phyloP scores from a whole-genome alignment of 2,329 filamentous ascomycete genomes.

The Ophiostoma montium region DNA sequence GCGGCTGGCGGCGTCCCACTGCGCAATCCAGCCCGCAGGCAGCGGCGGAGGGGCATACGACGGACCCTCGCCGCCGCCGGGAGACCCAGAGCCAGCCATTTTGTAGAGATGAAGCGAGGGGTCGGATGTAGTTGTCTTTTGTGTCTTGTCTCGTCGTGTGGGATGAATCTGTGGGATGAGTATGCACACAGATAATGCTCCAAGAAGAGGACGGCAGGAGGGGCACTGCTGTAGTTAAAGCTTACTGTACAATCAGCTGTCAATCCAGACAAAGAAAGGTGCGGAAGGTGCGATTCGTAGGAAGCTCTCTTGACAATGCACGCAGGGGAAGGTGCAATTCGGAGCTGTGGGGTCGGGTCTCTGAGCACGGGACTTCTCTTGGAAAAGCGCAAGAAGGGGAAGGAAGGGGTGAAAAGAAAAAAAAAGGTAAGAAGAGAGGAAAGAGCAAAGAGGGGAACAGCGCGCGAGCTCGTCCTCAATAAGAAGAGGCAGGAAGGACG shows the following conservation, averaged over 20 bases:
- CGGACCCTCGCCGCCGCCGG: conserved; percentile 43
- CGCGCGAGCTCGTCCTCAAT: neutral
- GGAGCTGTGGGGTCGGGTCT: neutral
- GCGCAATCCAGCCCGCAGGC: conserved; percentile 53
- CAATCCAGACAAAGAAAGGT: neutral
- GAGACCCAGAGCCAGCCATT: conserved; percentile 45
- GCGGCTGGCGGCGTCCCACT: conserved; percentile 50
- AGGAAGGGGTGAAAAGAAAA: neutral
- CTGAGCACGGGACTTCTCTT: neutral
- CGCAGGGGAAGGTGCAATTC: neutral
- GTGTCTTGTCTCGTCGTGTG: neutral
- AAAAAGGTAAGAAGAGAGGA: neutral
- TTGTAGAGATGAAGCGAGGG: neutral
- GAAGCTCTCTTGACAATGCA: neutral
- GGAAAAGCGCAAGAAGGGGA: neutral
- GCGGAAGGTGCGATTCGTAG: neutral
- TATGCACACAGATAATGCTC: neutral
- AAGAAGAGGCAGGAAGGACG: neutral
- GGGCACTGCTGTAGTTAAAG: neutral
- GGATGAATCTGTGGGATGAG: neutral
- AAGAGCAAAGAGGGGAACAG: neutral
- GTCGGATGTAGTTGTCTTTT: neutral
- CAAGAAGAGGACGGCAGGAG: neutral
- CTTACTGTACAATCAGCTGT: neutral
- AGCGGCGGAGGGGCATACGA: conserved; percentile 45